Evolutionary conservation across 116 monocot genomes (phyloP), one percentile per base, ranked within the genome.

Genomic region (Papilionanthe hybrid): DNA sequence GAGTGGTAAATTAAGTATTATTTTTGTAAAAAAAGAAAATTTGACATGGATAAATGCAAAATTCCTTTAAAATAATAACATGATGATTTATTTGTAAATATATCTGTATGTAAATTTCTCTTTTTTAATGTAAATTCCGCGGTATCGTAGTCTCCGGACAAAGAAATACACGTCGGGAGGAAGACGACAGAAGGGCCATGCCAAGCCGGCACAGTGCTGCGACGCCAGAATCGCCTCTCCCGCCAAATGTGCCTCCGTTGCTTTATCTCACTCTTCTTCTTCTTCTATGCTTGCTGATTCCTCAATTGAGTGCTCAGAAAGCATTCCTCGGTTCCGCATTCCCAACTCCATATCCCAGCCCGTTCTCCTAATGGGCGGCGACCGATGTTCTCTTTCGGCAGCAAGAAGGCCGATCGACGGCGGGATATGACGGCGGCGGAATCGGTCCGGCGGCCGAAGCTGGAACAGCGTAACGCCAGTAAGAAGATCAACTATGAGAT

Each of bases 391-490:
- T 79, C 57, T 56, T 74, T 83, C 30, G 30, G 42, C 45, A 83
- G 32, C 60, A 79, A 78, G 75, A 78, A 72, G 63, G 13, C 42
- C 67, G 7, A 17, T 71, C 25, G 65, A 60, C 30, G 75, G 80
- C 78, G 37, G 49, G 71, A 78, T 0, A 23, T 42, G 53, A 82
- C 45, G 72, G 72, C 72, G 25, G 43, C 42, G 37, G 4, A 37
- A 18, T 11, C 48, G 28, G 63, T 44, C 53, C 49, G 19, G 47
- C 50, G 79, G 47, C 85, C 86, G 63, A 75, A 77, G 84, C 86
- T 97, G 50, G 91, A 94, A 73, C 87, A 94, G 60, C 84, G 91
- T 28, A 97, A 97, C 89, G 96, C 96, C 76, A 49, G 15, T 37
- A 93, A 92, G 87, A 86, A 92, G 88, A 87, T 94, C 81, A 89